Percentiles rank a stretch among this genome's conserved stretches.
Conservation (phyloP, 2,329 filamentous ascomycete species). For the Furcasterigmium sp. region DNA sequence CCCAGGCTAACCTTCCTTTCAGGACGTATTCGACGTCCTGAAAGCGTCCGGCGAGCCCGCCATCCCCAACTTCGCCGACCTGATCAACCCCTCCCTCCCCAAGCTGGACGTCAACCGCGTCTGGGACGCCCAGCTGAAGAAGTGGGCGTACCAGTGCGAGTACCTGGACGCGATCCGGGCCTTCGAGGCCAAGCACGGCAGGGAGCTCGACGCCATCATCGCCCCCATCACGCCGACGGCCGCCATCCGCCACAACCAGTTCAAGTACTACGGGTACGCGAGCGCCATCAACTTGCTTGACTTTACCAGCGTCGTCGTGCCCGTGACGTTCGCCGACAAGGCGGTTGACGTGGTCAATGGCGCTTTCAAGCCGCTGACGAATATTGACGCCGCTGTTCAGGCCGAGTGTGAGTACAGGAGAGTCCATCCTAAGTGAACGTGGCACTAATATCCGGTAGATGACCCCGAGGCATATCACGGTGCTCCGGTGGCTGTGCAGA, state of each 20-base stretch:
- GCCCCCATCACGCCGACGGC: conserved; percentile 33
- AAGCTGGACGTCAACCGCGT: conserved; percentile 19
- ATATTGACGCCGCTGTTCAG: conserved; percentile 15
- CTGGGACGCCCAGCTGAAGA: conserved; percentile 21
- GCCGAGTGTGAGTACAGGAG: conserved; percentile 20
- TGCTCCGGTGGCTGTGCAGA: conserved; percentile 17
- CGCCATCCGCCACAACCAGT: conserved; percentile 29
- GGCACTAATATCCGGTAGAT: conserved; percentile 3
- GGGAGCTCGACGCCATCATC: conserved; percentile 30
- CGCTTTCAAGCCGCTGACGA: conserved; percentile 12
- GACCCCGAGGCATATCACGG: conserved; percentile 18
- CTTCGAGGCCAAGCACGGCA: conserved; percentile 12
- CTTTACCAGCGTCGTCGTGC: conserved; percentile 35
- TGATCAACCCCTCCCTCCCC: conserved; percentile 13
- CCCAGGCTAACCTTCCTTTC: background rate
- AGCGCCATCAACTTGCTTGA: conserved; percentile 30
- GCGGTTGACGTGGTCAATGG: conserved; percentile 21
- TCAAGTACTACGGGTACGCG: conserved; percentile 31
- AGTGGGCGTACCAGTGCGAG: conserved; percentile 25
- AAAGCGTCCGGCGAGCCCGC: conserved; percentile 27
- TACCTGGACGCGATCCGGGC: conserved; percentile 20
- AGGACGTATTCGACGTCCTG: conserved; percentile 22
- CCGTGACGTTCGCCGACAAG: conserved; percentile 36
- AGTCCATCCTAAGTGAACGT: background rate
- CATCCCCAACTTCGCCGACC: conserved; percentile 24